phyloP scores from a whole-genome alignment of 192 early-diverging fungal species.

The Gigaspora rosea region DNA sequence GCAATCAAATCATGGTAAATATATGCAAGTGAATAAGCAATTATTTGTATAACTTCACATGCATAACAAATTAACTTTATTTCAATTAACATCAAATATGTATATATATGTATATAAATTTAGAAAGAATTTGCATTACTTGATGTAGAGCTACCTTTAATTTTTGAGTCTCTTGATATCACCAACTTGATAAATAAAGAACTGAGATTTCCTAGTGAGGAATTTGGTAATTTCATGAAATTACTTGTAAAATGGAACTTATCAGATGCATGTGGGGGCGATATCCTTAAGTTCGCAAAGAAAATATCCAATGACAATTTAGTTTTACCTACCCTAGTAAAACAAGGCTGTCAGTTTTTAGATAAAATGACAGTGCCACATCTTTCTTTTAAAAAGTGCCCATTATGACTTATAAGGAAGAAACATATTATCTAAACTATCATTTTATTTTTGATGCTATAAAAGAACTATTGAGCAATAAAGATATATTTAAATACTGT shows the following conservation, averaged over 20 bases:
- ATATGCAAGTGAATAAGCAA: too few relatives aligned
- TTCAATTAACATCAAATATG: neutral
- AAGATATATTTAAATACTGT: too few relatives aligned
- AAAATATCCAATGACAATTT: neutral
- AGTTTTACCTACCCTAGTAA: neutral
- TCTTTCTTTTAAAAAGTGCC: neutral
- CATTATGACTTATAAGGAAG: too few relatives aligned
- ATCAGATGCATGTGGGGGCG: neutral
- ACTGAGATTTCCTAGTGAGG: neutral
- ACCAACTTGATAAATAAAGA: neutral
- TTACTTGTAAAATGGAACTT: constrained; percentile 9
- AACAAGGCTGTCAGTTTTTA: neutral
- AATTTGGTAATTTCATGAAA: neutral
- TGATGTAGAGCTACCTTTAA: neutral
- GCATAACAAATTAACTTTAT: neutral
- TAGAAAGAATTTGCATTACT: neutral
- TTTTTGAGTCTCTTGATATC: neutral
- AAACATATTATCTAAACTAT: too few relatives aligned
- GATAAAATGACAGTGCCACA: neutral
- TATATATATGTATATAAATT: neutral
- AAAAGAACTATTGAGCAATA: too few relatives aligned
- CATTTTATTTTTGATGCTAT: too few relatives aligned
- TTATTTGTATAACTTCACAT: neutral
- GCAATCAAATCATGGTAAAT: too few relatives aligned
- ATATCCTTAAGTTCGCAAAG: neutral